phyloP scores from a whole-genome alignment of 306 rosid genomes.

The Purshia tridentata region DNA sequence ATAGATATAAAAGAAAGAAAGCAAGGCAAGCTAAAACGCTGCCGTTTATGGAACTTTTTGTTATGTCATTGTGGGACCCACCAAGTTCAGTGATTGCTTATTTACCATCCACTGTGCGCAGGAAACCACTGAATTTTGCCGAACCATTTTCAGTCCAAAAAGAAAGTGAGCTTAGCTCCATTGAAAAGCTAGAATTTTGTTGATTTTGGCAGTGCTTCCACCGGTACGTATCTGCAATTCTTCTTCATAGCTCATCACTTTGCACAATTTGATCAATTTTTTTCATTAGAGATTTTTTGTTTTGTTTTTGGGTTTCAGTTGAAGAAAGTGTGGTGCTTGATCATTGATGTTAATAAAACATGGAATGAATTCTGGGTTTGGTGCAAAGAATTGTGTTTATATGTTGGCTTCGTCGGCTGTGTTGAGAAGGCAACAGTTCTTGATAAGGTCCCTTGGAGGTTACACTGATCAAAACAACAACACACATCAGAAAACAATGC shows the following conservation, averaged over 20 bases:
- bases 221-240: constrained; percentile 11
- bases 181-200: background rate
- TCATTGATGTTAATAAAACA: constrained; percentile 46
- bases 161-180: background rate
- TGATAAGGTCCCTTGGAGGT: constrained; percentile 65
- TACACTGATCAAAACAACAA: constrained; percentile 19
- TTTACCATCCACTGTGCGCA: too few relatives aligned
- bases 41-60: background rate
- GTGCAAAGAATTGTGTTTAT: constrained; percentile 43
- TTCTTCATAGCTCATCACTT: background rate
- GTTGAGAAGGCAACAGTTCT: constrained; percentile 67
- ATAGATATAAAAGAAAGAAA: background rate
- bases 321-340: constrained; percentile 36
- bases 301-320: constrained; percentile 25
- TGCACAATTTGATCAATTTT: constrained; percentile 12
- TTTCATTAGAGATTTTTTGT: constrained; percentile 2
- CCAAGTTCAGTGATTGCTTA: too few relatives aligned
- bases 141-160: background rate
- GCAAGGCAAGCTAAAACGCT: background rate
- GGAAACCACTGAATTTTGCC: background rate
- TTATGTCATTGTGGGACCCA: background rate
- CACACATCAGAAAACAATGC: constrained; percentile 37
- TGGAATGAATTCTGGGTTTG: constrained; percentile 48
- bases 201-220: background rate
- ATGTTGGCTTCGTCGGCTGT: constrained; percentile 59